These are phyloP conservation scores for Nigrospora oryzae DNA, from an alignment of 2,329 filamentous ascomycete genomes.

Conservation along the genomic window DNA sequence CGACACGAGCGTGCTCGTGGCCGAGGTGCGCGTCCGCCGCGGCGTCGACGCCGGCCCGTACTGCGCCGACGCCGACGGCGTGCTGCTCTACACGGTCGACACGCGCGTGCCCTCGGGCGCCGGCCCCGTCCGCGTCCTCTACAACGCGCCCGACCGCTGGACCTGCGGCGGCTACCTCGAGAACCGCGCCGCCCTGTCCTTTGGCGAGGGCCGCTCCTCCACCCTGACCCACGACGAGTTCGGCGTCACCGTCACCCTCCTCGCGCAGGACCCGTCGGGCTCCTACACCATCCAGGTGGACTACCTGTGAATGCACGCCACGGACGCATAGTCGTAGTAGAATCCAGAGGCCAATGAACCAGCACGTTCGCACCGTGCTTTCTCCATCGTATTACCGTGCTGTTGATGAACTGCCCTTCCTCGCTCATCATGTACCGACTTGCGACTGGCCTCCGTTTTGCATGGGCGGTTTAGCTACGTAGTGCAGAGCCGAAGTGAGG, in stretches of 20 bases:
- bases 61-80: not conserved
- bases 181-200: not conserved
- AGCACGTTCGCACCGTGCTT: no score
- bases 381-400: no score
- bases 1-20: not conserved
- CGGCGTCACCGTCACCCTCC: not conserved
- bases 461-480: no score
- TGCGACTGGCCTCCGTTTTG: no score
- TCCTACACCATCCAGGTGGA: not conserved
- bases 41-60: not conserved
- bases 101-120: not conserved
- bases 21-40: not conserved
- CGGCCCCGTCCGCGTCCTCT: not conserved
- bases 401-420: no score
- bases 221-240: not conserved
- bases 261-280: not conserved
- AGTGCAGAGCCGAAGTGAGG: no score
- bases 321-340: no score
- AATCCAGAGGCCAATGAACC: no score
- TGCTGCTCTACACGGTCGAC: slow-evolving; percentile 1
- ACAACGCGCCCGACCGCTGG: not conserved
- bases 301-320: not conserved
- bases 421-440: no score
- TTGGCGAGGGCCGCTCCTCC: not conserved
- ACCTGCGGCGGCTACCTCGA: not conserved